Evolutionary conservation across 495 filamentous ascomycete genomes (phyloP).

Genomic region (Cercophora samala): DNA sequence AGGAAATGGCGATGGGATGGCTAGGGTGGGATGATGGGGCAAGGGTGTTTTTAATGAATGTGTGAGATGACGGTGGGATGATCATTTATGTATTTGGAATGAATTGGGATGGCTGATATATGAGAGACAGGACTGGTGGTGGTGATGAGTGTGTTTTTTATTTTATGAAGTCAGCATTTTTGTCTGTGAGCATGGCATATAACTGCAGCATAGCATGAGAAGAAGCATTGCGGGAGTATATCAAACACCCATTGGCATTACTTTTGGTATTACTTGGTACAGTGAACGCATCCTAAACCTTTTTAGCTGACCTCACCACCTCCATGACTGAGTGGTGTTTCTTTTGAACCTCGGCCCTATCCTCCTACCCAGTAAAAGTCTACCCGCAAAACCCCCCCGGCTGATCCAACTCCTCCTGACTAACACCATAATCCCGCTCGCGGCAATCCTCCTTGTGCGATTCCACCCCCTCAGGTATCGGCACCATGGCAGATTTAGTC

Average conservation of each 20-base stretch:
- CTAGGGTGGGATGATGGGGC: no score
- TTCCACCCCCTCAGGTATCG: slow-evolving; percentile 58
- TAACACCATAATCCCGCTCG: slow-evolving; percentile 35
- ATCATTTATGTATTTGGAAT: no score
- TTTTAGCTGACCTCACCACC: background rate
- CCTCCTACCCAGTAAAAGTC: background rate
- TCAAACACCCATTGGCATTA: background rate
- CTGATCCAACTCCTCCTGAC: slow-evolving; percentile 42
- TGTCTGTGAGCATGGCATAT: background rate
- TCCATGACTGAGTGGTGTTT: background rate
- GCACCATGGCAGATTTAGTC: slow-evolving; percentile 59
- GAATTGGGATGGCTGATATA: no score
- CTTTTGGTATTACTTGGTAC: background rate
- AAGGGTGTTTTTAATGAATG: no score
- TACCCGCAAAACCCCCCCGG: slow-evolving; percentile 21
- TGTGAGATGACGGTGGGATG: no score
- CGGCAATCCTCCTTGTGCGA: slow-evolving; percentile 43
- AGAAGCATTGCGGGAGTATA: background rate
- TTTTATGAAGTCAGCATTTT: no score
- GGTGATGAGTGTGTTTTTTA: no score
- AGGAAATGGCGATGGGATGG: no score
- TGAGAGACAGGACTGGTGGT: no score
- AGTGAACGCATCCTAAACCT: background rate
- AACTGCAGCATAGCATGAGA: background rate
- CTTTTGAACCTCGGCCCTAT: background rate